phyloP scores from a whole-genome alignment of 2,329 filamentous ascomycete genomes.

The Stachybotrys elegans region DNA sequence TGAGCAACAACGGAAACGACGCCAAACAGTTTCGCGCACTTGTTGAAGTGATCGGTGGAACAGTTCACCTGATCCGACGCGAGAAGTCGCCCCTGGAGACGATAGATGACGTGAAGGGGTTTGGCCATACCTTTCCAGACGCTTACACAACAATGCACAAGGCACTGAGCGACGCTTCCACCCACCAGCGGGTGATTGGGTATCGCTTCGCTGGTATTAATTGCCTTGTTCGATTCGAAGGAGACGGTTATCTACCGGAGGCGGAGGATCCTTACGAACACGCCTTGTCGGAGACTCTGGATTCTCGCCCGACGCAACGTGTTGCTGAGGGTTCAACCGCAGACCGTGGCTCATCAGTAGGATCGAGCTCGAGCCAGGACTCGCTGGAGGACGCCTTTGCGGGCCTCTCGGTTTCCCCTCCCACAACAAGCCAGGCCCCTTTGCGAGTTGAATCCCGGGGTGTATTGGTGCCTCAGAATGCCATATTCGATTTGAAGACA shows the following conservation, averaged over 20 bases:
- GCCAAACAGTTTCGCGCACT: constrained; percentile 52
- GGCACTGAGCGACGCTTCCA: not conserved
- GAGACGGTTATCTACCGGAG: constrained; percentile 18
- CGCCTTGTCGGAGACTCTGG: too few relatives aligned
- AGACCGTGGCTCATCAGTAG: constrained; percentile 1
- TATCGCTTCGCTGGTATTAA: constrained; percentile 47
- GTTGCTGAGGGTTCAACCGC: too few relatives aligned
- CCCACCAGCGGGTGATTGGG: constrained; percentile 52
- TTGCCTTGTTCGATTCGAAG: constrained; percentile 21
- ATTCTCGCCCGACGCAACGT: too few relatives aligned
- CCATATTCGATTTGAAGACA: constrained; percentile 40
- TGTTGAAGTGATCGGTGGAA: constrained; percentile 48
- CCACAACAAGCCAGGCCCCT: constrained; percentile 3
- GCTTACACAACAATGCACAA: not conserved
- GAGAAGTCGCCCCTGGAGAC: constrained; percentile 55
- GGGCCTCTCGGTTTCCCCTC: constrained; percentile 4
- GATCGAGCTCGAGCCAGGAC: not conserved
- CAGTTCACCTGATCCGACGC: constrained; percentile 58
- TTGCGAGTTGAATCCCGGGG: constrained; percentile 19
- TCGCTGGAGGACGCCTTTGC: not conserved
- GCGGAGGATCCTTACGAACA: not conserved
- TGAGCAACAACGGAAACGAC: constrained; percentile 31
- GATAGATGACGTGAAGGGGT: constrained; percentile 52
- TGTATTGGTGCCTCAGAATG: constrained; percentile 19
- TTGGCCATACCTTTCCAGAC: constrained; percentile 56